Base-by-base conservation (phyloP, 2,329 filamentous ascomycete species). In the Fusarium papillatum region DNA sequence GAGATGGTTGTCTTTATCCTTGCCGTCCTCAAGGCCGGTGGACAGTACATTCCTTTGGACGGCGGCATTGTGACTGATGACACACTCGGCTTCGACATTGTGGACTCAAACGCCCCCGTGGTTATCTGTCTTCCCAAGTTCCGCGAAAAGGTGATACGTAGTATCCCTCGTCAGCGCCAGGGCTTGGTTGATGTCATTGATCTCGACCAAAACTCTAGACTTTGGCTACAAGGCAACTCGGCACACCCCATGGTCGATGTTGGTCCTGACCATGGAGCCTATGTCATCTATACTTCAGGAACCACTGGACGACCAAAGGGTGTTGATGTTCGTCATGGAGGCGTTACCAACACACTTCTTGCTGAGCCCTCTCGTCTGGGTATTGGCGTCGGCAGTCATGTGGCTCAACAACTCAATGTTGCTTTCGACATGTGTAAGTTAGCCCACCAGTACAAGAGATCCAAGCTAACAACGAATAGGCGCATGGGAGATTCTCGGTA, bases 371-470 rank as follows among this genome's bases (percentile, higher is more conserved):
- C 73, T 17, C 73, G 73, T 24, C 41, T 76, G 0, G 70, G 70
- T 11, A 76, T 76, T 5, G 5, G 34, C 2, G 64, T 66, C n/a
- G 73, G 73, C 4, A 74, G 66, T 4, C 61, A 76, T 10, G 73
- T 76, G n/a, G 73, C 73, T 2, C 73, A 76, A 26, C 73, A 76
- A 24, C 70, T 76, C 5, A 76, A 76, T 13, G 73, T 76, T 0
- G 73, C 70, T 3, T 76, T 76, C 5, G 73, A 76, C 22, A 76
- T 76, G 73, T 76, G 73, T 76, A 68, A 74, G 73, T 76, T 76
- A 5, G n/a, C 5, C 2, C 4, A 7, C 14, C 1, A 2, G 1
- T 0, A 7, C 1, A 8, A 24, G 3, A 13, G 3, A 24, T 4
- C 5, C 13, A 19, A 3, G 4, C 66, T 75, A 46, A 75, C 9